Percentiles rank a stretch among this genome's conserved stretches.
Evolutionary conservation across 192 early-diverging fungal genomes (phyloP).

Genomic region (Paraglomus occultum): DNA sequence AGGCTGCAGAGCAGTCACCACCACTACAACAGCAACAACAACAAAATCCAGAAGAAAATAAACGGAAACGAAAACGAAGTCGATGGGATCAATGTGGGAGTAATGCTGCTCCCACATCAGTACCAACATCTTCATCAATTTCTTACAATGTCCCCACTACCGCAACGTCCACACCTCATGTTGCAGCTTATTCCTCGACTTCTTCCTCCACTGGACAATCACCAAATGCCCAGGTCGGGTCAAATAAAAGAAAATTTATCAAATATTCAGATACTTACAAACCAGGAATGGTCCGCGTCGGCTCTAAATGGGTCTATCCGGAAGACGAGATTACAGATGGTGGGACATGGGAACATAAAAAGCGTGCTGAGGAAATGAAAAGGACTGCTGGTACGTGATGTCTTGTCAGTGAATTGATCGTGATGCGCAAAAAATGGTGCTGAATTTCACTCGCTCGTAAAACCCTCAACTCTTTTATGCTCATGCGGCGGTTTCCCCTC

Average conservation of each 20-base stretch:
- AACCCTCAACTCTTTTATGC: neutral
- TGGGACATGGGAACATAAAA: conserved; percentile 35
- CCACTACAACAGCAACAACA: neutral
- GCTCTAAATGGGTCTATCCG: conserved; percentile 35
- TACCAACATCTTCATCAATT: neutral
- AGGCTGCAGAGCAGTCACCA: neutral
- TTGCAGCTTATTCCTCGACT: neutral
- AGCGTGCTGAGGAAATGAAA: conserved; percentile 35
- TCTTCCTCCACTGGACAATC: neutral
- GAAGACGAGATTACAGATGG: conserved; percentile 36
- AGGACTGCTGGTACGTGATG: conserved; percentile 28
- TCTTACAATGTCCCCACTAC: neutral
- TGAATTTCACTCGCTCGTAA: neutral
- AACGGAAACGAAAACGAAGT: conserved; percentile 31
- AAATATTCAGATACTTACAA: conserved; percentile 35
- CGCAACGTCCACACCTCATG: neutral
- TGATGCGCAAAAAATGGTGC: neutral
- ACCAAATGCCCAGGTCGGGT: neutral
- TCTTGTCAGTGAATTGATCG: neutral
- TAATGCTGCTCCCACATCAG: neutral
- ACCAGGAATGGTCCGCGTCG: conserved; percentile 31
- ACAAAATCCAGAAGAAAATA: conserved; percentile 11
- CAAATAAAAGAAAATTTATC: conserved; percentile 26
- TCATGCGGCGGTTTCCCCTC: neutral
- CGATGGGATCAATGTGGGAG: conserved; percentile 29